phyloP scores from a whole-genome alignment of 2,329 filamentous ascomycete genomes.

The Diplodia seriata region DNA sequence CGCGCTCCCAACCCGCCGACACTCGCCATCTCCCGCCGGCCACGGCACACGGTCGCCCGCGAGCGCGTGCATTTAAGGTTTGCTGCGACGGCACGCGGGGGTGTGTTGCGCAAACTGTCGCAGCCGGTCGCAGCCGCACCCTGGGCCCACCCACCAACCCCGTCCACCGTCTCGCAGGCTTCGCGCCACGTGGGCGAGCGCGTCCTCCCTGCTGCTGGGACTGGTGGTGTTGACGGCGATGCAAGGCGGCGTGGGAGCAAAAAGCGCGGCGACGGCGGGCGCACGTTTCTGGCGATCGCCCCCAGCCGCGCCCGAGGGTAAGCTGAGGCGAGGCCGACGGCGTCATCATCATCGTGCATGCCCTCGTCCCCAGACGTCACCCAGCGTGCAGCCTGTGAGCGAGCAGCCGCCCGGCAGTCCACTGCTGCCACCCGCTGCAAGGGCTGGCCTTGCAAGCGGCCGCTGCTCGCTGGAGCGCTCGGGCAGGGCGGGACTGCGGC shows the following conservation, averaged over 20 bases:
- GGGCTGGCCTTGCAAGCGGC: neutral
- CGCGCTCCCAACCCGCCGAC: conserved; percentile 12
- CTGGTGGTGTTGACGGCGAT: neutral
- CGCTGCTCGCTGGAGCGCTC: neutral
- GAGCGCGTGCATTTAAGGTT: conserved; percentile 13
- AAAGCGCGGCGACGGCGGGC: no score
- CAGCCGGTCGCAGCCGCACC: neutral
- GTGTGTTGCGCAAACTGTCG: neutral
- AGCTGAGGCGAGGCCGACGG: conserved; percentile 13
- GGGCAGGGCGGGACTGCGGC: no score
- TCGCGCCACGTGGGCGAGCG: conserved; percentile 3
- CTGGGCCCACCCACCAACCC: neutral
- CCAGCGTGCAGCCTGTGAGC: neutral
- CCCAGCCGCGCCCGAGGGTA: neutral
- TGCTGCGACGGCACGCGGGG: neutral
- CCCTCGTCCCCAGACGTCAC: neutral
- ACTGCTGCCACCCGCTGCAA: conserved; percentile 7
- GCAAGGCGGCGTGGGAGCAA: neutral
- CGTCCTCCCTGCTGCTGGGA: neutral
- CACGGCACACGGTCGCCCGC: neutral
- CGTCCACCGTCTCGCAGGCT: neutral
- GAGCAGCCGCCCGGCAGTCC: neutral
- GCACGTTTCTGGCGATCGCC: conserved; percentile 11
- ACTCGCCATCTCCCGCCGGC: neutral
- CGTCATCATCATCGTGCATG: conserved; percentile 19